Evolutionary conservation across 2,329 filamentous ascomycete species (phyloP).

Genomic region (Leptosphaerulina australis): DNA sequence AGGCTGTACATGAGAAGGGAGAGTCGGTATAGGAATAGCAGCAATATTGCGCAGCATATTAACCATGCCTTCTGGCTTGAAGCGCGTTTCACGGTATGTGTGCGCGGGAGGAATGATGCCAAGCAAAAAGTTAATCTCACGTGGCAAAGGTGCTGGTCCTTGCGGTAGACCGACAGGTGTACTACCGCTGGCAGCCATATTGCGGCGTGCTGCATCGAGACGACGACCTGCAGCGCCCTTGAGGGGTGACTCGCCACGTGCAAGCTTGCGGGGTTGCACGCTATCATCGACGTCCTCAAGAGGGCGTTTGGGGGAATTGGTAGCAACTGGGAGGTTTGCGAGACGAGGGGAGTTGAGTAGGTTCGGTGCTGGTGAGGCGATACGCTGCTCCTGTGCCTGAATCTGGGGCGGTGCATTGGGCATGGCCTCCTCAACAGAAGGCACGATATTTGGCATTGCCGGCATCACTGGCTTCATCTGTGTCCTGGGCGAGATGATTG

Average conservation of each 20-base stretch:
- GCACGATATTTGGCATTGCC: conserved; percentile 51
- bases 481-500: conserved; percentile 79
- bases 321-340: conserved; percentile 28
- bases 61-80: conserved; percentile 74
- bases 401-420: conserved; percentile 25
- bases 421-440: conserved; percentile 40
- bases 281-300: conserved; percentile 70
- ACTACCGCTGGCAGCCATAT: conserved; percentile 40
- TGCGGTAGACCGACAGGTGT: conserved; percentile 32
- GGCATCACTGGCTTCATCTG: conserved; percentile 67
- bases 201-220: conserved; percentile 73
- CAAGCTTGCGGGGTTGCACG: conserved; percentile 82
- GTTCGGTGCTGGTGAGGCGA: conserved; percentile 33
- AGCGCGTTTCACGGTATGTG: conserved; percentile 72
- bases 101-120: conserved; percentile 76
- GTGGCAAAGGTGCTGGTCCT: conserved; percentile 71
- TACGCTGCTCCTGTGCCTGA: conserved; percentile 29
- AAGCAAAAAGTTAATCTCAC: conserved; percentile 61
- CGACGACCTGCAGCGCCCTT: conserved; percentile 89
- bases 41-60: conserved; percentile 67
- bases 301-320: conserved; percentile 55
- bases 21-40: conserved; percentile 26
- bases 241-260: conserved; percentile 87
- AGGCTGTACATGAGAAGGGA: conserved; percentile 9
- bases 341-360: conserved; percentile 41